phyloP scores from a whole-genome alignment of 2,329 filamentous ascomycete genomes.

The Exophiala sideris region DNA sequence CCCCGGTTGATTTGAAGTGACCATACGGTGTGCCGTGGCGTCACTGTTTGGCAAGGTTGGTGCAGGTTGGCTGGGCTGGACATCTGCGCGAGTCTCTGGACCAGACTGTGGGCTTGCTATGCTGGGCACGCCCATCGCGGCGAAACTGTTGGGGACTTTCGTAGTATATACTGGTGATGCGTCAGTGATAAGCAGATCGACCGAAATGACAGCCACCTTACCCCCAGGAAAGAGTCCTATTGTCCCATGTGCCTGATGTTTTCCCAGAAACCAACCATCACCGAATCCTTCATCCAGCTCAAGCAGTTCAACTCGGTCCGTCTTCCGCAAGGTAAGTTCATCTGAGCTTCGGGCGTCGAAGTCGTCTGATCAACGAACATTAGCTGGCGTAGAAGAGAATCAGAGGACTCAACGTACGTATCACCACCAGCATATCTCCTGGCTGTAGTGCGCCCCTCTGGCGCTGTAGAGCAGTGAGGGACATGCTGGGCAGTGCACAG shows the following conservation, averaged over 20 bases:
- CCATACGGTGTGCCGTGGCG: slow-evolving; percentile 18
- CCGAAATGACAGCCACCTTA: slow-evolving; percentile 26
- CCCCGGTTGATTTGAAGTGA: slow-evolving; percentile 26
- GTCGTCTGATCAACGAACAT: slow-evolving; percentile 62
- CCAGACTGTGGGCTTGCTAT: slow-evolving; percentile 4
- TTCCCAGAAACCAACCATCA: slow-evolving; percentile 64
- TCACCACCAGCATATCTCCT: slow-evolving; percentile 44
- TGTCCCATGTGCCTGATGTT: slow-evolving; percentile 40
- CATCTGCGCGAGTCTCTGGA: slow-evolving; percentile 2
- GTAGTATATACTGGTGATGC: slow-evolving; percentile 25
- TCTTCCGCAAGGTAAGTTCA: slow-evolving; percentile 83
- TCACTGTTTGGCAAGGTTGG: slow-evolving; percentile 25
- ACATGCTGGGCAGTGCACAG: slow-evolving; percentile 30
- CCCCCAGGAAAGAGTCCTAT: slow-evolving; percentile 50
- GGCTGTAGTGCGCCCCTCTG: slow-evolving; percentile 33
- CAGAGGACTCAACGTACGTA: slow-evolving; percentile 39
- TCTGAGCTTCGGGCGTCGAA: slow-evolving; percentile 89
- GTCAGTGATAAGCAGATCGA: slow-evolving; percentile 4
- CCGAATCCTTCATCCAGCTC: slow-evolving; percentile 66
- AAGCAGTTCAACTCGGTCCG: slow-evolving; percentile 61
- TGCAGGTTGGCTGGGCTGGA: slow-evolving; percentile 21
- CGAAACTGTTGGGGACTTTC: slow-evolving; percentile 24
- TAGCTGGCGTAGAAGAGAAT: slow-evolving; percentile 7
- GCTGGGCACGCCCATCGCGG: slow-evolving; percentile 9
- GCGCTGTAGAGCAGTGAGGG: slow-evolving; percentile 33